Conservation (phyloP, 345 rosid genomes). For the Citrus unshiu region DNA sequence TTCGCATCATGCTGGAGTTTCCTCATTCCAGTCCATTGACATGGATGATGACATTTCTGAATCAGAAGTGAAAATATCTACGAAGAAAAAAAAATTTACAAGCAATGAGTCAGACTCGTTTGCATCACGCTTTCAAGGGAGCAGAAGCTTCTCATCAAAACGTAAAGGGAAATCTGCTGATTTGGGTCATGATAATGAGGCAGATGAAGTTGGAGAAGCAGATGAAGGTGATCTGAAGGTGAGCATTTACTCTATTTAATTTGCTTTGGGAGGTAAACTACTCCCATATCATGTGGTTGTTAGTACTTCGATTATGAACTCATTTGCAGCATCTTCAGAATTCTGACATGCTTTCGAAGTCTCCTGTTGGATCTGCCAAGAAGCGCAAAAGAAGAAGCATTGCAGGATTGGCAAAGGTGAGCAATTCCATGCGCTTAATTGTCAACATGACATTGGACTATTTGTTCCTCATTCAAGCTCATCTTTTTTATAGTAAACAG, state of each 20-base stretch:
- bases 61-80: conserved; percentile 35
- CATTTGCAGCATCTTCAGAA: conserved; percentile 23
- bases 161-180: conserved; percentile 41
- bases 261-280: conserved; percentile 1
- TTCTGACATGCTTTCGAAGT: conserved; percentile 35
- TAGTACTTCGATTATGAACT: conserved; percentile 9
- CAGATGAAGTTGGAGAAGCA: conserved; percentile 41
- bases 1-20: conserved; percentile 27
- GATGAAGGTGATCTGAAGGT: conserved; percentile 58
- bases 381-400: conserved; percentile 73
- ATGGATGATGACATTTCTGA: conserved; percentile 29
- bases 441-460: not conserved
- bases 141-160: conserved; percentile 34
- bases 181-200: conserved; percentile 34
- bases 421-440: not conserved
- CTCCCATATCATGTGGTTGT: conserved; percentile 3
- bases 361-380: conserved; percentile 56
- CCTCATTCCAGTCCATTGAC: conserved; percentile 13
- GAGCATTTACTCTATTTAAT: conserved; percentile 13
- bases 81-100: conserved; percentile 21
- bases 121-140: conserved; percentile 39
- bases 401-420: conserved; percentile 75
- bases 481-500: not conserved
- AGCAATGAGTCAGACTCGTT: conserved; percentile 33
- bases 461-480: not conserved